These are phyloP conservation scores for Botrytis porri DNA, from an alignment of 2,329 filamentous ascomycete genomes.

Conservation along the genomic window DNA sequence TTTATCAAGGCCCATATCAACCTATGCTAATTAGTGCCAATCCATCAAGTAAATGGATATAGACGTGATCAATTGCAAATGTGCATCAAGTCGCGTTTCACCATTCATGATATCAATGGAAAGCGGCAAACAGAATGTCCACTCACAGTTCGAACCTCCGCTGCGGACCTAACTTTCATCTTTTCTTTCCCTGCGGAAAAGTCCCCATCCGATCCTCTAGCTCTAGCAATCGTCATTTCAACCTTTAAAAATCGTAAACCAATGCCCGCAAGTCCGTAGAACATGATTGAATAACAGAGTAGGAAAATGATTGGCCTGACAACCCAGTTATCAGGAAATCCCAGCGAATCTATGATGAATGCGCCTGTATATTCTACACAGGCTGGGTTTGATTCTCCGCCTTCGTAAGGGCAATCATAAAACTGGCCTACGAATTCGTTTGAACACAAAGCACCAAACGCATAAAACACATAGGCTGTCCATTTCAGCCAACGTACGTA, in stretches of 20 bases:
- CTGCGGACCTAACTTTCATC: conserved; percentile 53
- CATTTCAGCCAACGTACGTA: conserved; percentile 79
- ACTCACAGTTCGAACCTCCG: conserved; percentile 48
- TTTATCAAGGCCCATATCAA: conserved; percentile 62
- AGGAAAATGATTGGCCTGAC: conserved; percentile 62
- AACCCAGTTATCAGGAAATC: conserved; percentile 66
- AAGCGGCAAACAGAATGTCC: background rate
- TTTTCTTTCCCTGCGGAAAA: conserved; percentile 69
- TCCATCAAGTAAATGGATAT: background rate
- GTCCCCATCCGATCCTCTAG: conserved; percentile 56
- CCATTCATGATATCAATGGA: background rate
- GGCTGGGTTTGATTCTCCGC: conserved; percentile 59
- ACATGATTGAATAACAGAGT: conserved; percentile 60
- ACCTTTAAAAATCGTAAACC: conserved; percentile 62
- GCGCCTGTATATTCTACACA: conserved; percentile 67
- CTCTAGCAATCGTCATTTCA: conserved; percentile 67
- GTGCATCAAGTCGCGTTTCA: background rate
- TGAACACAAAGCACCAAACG: conserved; percentile 65
- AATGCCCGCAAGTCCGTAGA: conserved; percentile 58
- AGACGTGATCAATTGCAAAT: background rate
- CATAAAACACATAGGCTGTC: conserved; percentile 64
- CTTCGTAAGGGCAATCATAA: conserved; percentile 66
- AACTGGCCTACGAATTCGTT: conserved; percentile 73
- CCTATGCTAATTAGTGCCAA: conserved; percentile 32
- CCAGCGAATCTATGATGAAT: conserved; percentile 67